phyloP scores from a whole-genome alignment of 805 yeast genomes.

The Wickerhamomyces rabaulensis region DNA sequence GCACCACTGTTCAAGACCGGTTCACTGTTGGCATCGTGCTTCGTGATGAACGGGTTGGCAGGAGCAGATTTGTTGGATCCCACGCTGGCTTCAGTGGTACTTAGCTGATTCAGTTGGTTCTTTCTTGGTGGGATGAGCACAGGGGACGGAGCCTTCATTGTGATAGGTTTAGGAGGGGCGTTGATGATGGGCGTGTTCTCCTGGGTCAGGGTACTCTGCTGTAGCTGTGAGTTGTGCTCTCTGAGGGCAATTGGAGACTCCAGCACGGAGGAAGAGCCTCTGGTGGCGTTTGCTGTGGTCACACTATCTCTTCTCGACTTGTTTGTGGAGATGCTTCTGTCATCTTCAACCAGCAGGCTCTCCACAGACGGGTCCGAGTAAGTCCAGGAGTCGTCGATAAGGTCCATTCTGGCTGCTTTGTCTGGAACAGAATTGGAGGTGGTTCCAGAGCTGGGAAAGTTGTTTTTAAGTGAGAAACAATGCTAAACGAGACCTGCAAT shows the following conservation, averaged over 20 bases:
- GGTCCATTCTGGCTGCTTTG: not conserved
- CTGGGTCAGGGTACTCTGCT: not conserved
- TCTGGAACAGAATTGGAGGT: not conserved
- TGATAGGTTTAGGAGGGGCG: constrained; percentile 7
- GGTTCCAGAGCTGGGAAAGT: not conserved
- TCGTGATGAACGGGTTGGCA: constrained; percentile 48
- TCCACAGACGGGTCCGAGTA: constrained; percentile 7
- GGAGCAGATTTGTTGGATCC: constrained; percentile 35
- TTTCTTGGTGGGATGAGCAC: constrained; percentile 1
- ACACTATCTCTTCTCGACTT: not conserved
- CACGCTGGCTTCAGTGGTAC: not conserved
- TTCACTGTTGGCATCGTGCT: constrained; percentile 38
- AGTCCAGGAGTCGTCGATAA: constrained; percentile 6
- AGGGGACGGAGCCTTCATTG: constrained; percentile 6
- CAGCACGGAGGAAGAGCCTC: not conserved
- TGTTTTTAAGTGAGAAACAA: not conserved
- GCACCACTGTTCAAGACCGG: constrained; percentile 7
- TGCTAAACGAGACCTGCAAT: not conserved
- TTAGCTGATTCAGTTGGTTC: not conserved
- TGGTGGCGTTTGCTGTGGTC: not conserved
- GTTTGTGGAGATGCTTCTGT: not conserved
- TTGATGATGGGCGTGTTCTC: not conserved
- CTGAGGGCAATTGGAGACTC: constrained; percentile 1
- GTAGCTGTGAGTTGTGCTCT: not conserved
- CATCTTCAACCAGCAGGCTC: not conserved